Evolutionary conservation across 2,329 filamentous ascomycete species (phyloP).

Genomic region (Arthrinium puccinioides): DNA sequence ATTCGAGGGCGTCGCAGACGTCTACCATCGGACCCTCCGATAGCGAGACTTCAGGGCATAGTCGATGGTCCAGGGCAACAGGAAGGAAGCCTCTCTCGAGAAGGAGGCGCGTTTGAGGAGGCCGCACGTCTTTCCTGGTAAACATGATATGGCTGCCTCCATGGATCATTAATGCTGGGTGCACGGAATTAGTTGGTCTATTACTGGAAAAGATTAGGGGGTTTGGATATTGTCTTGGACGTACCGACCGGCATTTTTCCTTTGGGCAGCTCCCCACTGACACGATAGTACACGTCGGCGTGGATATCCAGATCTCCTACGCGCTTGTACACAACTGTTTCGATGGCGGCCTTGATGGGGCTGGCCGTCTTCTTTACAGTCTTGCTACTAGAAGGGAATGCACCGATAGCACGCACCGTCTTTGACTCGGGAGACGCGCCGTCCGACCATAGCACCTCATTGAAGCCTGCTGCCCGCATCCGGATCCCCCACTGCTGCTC

Average conservation of each 20-base stretch:
- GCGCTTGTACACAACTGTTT: conserved; percentile 14
- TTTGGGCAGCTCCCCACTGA: not conserved
- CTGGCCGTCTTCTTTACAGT: not conserved
- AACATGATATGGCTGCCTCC: conserved; percentile 34
- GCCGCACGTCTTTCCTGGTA: conserved; percentile 27
- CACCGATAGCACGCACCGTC: conserved; percentile 16
- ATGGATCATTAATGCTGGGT: conserved; percentile 34
- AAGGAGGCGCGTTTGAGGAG: conserved; percentile 27
- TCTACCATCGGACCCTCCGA: conserved; percentile 38
- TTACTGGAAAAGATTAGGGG: not conserved
- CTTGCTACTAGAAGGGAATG: conserved; percentile 3
- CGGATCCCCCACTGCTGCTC: conserved; percentile 15
- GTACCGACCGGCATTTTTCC: conserved; percentile 2
- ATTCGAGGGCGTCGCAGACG: conserved; percentile 32
- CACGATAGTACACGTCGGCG: conserved; percentile 25
- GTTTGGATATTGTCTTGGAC: not conserved
- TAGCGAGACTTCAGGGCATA: conserved; percentile 40
- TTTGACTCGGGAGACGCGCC: conserved; percentile 14
- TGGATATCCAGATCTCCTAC: conserved; percentile 11
- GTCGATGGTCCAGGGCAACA: conserved; percentile 40
- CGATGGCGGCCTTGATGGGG: conserved; percentile 2
- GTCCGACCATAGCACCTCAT: conserved; percentile 17
- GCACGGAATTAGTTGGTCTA: not conserved
- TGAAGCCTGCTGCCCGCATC: conserved; percentile 15
- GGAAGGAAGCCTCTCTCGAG: conserved; percentile 35